Base-by-base conservation (phyloP, 352 stramenopile genomes). In the Pythium guiyangense region DNA sequence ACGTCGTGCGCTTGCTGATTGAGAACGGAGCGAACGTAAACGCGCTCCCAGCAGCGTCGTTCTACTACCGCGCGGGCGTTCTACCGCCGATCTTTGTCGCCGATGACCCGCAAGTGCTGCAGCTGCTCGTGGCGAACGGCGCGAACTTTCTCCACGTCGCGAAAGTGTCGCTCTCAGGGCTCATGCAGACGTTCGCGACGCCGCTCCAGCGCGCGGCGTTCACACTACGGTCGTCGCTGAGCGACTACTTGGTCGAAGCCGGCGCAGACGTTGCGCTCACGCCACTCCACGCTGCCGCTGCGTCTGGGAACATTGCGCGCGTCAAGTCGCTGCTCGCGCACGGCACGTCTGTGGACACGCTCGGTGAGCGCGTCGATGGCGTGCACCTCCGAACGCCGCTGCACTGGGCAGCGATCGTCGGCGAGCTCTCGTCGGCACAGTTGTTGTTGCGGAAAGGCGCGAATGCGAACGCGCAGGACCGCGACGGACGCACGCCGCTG, bases 251-350 rank as follows among this genome's bases (percentile, higher is more conserved):
- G 27, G 61, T 87, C n/a, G 70, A 85, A 17, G 73, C 71, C 20
- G 84, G 84, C 9, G 76, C 54, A n/a, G 84, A 93, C 37, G 84
- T 93, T 1, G 81, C 84, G 15, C 52, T 93, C 40, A 92, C 84
- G 11, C 81, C 84, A 29, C 71, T 93, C 4, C 84, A 93, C 57
- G 63, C 76, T n/a, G 84, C 84, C 0, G 74, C 79, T n/a, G 84
- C 79, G 0, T 66, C 65, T 6, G 71, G 87, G 20, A 73, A 91
- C 51, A 54, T 67, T 3, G 45, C 31, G 5, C 62, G 54, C 29
- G 71, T 93, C 15, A 71, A 69, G 53, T 60, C 63, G 31, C 62
- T 90, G 20, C 66, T 92, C 2, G 63, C 63, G 18, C 51, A 51
- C 3, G 69, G 74, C 17, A 71, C 70, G 6, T 39, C 70, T 0